phyloP scores from a whole-genome alignment of 495 filamentous ascomycete species.

The Tetracladium setigerum region DNA sequence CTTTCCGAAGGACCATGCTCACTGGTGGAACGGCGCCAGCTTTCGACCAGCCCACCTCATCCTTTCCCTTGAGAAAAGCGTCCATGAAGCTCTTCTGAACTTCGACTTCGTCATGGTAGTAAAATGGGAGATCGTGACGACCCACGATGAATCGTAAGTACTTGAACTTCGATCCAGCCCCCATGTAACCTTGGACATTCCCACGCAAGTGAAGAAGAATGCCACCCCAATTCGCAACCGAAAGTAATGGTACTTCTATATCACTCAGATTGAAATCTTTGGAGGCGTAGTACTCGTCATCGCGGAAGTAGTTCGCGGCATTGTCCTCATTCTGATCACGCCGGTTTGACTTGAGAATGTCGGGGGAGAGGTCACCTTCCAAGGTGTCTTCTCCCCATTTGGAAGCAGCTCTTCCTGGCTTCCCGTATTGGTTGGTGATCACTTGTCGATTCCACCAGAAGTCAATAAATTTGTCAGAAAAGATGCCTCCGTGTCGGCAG shows the following conservation, averaged over 20 bases:
- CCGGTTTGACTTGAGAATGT: slow-evolving; percentile 42
- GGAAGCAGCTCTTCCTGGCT: slow-evolving; percentile 28
- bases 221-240: slow-evolving; percentile 53
- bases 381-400: slow-evolving; percentile 49
- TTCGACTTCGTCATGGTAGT: slow-evolving; percentile 56
- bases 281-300: slow-evolving; percentile 52
- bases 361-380: slow-evolving; percentile 44
- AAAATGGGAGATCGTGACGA: slow-evolving; percentile 65
- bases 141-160: slow-evolving; percentile 61
- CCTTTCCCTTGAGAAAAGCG: slow-evolving; percentile 59
- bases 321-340: slow-evolving; percentile 56
- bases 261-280: slow-evolving; percentile 55
- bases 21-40: slow-evolving; percentile 48
- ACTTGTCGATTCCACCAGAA: slow-evolving; percentile 64
- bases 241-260: slow-evolving; percentile 52
- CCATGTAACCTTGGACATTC: slow-evolving; percentile 54
- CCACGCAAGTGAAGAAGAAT: slow-evolving; percentile 56
- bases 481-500: slow-evolving; percentile 51
- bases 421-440: slow-evolving; percentile 55
- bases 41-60: slow-evolving; percentile 48
- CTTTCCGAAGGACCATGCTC: slow-evolving; percentile 49
- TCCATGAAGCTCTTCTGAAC: slow-evolving; percentile 58
- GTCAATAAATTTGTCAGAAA: slow-evolving; percentile 53
- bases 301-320: slow-evolving; percentile 41
- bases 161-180: slow-evolving; percentile 53